These are phyloP conservation scores for Mychonastes homosphaera DNA, from an alignment of 139 green algal species.

Conservation along the genomic window DNA sequence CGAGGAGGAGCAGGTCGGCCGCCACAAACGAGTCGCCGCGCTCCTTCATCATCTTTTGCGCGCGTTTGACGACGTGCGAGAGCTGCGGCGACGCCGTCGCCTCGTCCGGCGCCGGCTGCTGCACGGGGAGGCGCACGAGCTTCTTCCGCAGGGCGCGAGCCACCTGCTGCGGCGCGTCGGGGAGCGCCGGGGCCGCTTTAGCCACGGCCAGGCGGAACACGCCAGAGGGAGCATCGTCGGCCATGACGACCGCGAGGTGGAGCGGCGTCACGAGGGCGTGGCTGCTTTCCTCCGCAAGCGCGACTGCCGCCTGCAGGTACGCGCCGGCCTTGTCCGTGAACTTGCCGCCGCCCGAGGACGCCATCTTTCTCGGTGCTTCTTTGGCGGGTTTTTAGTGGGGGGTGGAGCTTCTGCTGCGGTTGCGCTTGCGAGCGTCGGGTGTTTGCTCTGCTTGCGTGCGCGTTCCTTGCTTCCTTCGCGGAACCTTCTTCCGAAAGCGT, in stretches of 20 bases:
- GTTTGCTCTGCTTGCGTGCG: too few species aligned
- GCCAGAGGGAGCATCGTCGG: conserved; percentile 46
- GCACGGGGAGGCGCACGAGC: conserved; percentile 46
- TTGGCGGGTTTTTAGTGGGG: too few species aligned
- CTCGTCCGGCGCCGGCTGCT: conserved; percentile 40
- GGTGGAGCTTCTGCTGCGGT: too few species aligned
- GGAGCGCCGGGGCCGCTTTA: background rate
- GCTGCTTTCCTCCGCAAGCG: conserved; percentile 41
- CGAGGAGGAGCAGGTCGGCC: conserved; percentile 60
- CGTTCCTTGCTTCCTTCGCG: too few species aligned
- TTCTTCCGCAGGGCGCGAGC: conserved; percentile 39
- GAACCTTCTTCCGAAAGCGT: too few species aligned
- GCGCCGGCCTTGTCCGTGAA: conserved; percentile 43
- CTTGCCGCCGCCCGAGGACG: too few species aligned
- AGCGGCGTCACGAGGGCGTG: conserved; percentile 48
- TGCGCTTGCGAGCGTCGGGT: too few species aligned
- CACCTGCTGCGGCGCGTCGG: conserved; percentile 29
- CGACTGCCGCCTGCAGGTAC: conserved; percentile 17
- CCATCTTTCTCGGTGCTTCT: too few species aligned
- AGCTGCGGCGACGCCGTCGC: conserved; percentile 19
- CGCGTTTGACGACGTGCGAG: conserved; percentile 12
- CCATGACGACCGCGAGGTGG: conserved; percentile 55
- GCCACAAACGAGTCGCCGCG: conserved; percentile 59
- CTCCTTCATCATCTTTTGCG: conserved; percentile 55
- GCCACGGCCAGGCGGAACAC: background rate